Evolutionary conservation across 2,329 filamentous ascomycete species (phyloP).

Genomic region (Aspergillus vadensis): DNA sequence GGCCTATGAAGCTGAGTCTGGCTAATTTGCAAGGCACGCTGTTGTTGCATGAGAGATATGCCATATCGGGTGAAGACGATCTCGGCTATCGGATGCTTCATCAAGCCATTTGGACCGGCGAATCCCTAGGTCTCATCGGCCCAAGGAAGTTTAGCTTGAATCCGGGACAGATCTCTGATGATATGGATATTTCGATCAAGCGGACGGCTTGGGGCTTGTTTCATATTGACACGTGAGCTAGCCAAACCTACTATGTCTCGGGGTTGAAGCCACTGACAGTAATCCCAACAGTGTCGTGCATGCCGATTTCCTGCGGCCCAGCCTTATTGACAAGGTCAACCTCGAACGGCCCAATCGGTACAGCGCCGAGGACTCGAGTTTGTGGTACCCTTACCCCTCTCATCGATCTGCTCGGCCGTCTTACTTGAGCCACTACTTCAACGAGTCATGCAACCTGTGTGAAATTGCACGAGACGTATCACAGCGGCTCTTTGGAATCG

Average conservation of each 20-base stretch:
- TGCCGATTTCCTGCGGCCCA: constrained; percentile 38
- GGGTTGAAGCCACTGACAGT: background rate
- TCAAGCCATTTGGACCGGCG: constrained; percentile 37
- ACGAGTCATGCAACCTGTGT: constrained; percentile 37
- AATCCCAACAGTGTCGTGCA: constrained; percentile 34
- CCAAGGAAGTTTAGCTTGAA: constrained; percentile 24
- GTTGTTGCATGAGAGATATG: constrained; percentile 42
- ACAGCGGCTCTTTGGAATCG: constrained; percentile 31
- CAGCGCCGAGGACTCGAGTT: constrained; percentile 20
- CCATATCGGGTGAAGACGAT: constrained; percentile 40
- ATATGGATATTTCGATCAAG: constrained; percentile 35
- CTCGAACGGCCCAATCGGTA: constrained; percentile 24
- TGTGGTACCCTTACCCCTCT: constrained; percentile 38
- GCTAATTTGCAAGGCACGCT: constrained; percentile 38
- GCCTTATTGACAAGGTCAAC: constrained; percentile 39
- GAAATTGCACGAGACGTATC: constrained; percentile 42
- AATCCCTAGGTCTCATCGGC: constrained; percentile 36
- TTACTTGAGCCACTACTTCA: constrained; percentile 35
- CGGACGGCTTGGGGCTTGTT: constrained; percentile 43
- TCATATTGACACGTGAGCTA: constrained; percentile 42
- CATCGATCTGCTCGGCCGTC: constrained; percentile 31
- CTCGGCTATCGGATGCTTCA: constrained; percentile 42
- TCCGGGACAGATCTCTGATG: constrained; percentile 26
- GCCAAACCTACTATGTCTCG: background rate
- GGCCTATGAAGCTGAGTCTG: constrained; percentile 29